Evolutionary conservation across 495 filamentous ascomycete species (phyloP).

Genomic region (Podospora fimiseda): DNA sequence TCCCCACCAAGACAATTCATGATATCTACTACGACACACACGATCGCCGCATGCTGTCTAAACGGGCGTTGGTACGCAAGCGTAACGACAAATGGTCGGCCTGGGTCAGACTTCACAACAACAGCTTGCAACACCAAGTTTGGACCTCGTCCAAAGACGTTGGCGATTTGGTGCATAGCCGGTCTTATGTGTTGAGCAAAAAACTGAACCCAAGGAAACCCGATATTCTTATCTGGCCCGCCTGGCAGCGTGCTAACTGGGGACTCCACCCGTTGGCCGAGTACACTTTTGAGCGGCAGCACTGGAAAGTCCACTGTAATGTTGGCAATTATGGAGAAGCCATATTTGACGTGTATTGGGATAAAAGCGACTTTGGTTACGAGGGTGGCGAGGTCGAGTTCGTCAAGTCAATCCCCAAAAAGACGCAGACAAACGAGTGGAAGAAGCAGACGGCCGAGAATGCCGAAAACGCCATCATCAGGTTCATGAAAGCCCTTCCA

Average conservation of each 20-base stretch:
- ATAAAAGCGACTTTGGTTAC: constrained; percentile 33
- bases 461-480: no score
- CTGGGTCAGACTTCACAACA: constrained; percentile 18
- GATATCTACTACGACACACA: constrained; percentile 32
- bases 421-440: not conserved
- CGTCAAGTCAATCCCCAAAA: not conserved
- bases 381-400: constrained; percentile 36
- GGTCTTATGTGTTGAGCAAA: constrained; percentile 17
- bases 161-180: not conserved
- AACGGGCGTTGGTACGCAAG: constrained; percentile 27
- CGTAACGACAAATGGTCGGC: constrained; percentile 27
- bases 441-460: no score
- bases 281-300: constrained; percentile 25
- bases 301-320: constrained; percentile 28
- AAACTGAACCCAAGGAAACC: no score
- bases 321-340: constrained; percentile 32
- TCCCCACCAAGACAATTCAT: constrained; percentile 18
- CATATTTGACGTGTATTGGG: constrained; percentile 10
- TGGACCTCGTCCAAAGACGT: no score
- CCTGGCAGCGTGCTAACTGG: no score
- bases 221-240: no score
- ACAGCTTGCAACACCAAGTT: constrained; percentile 22
- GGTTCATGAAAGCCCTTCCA: no score
- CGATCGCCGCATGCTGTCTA: constrained; percentile 13
- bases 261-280: constrained; percentile 24